Percentiles rank a stretch among this genome's conserved stretches.
Conservation (phyloP, 371 early-diverging fungal genomes). For the Rozella allomycis region DNA sequence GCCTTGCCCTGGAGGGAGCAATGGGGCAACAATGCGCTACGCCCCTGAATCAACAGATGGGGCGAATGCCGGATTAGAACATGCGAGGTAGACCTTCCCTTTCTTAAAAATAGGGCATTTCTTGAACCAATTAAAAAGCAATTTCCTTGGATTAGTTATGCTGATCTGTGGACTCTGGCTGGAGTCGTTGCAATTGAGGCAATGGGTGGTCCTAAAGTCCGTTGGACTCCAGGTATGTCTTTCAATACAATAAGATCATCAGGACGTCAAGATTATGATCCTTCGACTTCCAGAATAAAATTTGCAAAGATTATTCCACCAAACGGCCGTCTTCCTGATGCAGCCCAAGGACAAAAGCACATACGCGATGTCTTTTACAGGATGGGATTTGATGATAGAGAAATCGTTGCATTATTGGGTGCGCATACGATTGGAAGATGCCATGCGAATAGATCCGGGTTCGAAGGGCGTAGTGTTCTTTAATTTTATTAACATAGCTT, state of each 20-base stretch:
- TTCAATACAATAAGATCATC: too few relatives aligned
- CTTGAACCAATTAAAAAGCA: conserved; percentile 6
- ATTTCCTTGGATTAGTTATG: conserved; percentile 4
- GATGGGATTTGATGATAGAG: conserved; percentile 83
- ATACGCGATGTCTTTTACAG: conserved; percentile 65
- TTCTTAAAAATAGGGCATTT: conserved; percentile 3
- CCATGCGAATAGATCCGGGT: conserved; percentile 71
- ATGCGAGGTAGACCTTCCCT: too few relatives aligned
- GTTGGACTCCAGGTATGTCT: conserved; percentile 2
- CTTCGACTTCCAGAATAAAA: too few relatives aligned
- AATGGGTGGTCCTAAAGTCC: conserved; percentile 16
- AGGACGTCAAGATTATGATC: too few relatives aligned
- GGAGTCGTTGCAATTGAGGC: not conserved
- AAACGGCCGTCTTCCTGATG: conserved; percentile 83
- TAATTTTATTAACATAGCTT: conserved; percentile 13
- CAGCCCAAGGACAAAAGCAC: conserved; percentile 31
- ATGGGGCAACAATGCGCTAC: not conserved
- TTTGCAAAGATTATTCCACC: too few relatives aligned
- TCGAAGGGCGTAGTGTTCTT: conserved; percentile 49
- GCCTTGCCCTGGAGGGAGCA: not conserved
- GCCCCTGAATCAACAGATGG: not conserved
- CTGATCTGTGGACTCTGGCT: conserved; percentile 8
- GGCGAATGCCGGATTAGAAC: conserved; percentile 5
- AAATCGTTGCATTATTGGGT: conserved; percentile 76
- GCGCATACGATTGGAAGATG: conserved; percentile 90